These are phyloP conservation scores for Cryphonectria japonica DNA, from an alignment of 2,329 filamentous ascomycete genomes.

Conservation along the genomic window DNA sequence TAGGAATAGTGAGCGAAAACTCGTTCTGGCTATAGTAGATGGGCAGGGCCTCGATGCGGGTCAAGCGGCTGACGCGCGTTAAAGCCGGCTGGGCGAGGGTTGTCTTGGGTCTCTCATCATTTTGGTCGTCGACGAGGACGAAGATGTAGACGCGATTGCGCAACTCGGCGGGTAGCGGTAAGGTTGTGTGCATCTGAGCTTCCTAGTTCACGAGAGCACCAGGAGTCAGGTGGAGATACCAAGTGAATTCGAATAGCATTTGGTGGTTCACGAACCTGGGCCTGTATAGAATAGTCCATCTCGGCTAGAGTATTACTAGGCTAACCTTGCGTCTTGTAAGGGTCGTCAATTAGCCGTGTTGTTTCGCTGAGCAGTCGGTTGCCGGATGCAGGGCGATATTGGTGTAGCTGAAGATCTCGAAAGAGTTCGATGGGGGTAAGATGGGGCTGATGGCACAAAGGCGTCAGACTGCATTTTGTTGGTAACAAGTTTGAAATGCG, in stretches of 20 bases:
- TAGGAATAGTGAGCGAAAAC: neutral
- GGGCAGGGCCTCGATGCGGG: neutral
- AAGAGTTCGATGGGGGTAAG: too few relatives aligned
- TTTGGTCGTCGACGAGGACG: neutral
- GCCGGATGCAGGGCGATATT: too few relatives aligned
- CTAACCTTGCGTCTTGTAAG: too few relatives aligned
- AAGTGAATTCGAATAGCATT: neutral
- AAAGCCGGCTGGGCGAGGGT: slow-evolving; percentile 6
- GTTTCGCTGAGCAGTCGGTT: too few relatives aligned
- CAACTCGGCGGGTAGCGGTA: slow-evolving; percentile 11
- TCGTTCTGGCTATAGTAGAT: slow-evolving; percentile 10
- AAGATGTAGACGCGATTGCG: slow-evolving; percentile 16
- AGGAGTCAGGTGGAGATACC: neutral
- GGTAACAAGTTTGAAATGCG: too few relatives aligned
- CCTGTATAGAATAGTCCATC: neutral
- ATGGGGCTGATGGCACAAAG: too few relatives aligned
- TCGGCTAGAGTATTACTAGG: neutral
- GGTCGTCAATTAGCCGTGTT: too few relatives aligned
- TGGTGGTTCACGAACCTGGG: neutral
- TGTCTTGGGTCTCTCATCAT: neutral
- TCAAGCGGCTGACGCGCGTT: neutral
- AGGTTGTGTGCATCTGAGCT: neutral
- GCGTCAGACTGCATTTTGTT: too few relatives aligned
- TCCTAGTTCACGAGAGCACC: neutral
- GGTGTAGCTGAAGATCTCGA: too few relatives aligned